Evolutionary conservation across 225 moss, liverwort and hornwort species (phyloP), one percentile per base, ranked within the genome.

Genomic region (Rhytidiadelphus loreus): DNA sequence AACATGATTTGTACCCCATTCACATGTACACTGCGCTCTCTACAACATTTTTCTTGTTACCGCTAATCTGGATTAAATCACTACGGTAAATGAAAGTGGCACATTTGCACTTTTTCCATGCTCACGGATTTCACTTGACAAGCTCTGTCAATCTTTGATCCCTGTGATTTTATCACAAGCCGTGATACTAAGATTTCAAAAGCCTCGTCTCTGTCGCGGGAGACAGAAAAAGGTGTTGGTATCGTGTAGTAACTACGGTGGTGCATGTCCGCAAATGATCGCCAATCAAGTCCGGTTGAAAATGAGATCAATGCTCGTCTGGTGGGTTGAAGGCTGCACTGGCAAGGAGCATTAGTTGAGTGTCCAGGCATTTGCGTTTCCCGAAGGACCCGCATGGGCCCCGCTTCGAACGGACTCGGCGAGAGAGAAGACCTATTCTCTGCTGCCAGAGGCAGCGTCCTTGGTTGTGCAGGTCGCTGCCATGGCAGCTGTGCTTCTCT

Each of bases 321-420:
- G 65, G 48, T 56, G 17, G 86, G 55, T 69, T 80, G 87, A 87
- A 83, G 33, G 43, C 83, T 50, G 56, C 64, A 55, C 88, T 88
- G 83, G 56, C 56, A 74, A 75, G 37, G 35, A 39, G 50, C 61
- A 87, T 80, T 60, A 72, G 37, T 57, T 48, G 65, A 8, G 39
- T n/a, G 62, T 71, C 79, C 29, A 58, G 39, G 75, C 53, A 30
- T 64, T 76, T 83, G 77, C 43, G 78, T 62, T 76, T 76, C 66
- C 80, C 81, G 88, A 88, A 53, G 68, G 69, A 81, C 55, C 64
- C 79, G 84, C 58, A 81, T 86, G 83, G 89, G 83, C 58, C 91
- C 90, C 85, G 85, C 91, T n/a, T 85, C 58, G 58, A 88, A 53
- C 87, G 83, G 90, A 87, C 87, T 87, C 74, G 86, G 77, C 81